Evolutionary conservation across 306 rosid genomes (phyloP), one percentile per base, ranked within the genome.

Genomic region (Fragaria nilgerrensis): DNA sequence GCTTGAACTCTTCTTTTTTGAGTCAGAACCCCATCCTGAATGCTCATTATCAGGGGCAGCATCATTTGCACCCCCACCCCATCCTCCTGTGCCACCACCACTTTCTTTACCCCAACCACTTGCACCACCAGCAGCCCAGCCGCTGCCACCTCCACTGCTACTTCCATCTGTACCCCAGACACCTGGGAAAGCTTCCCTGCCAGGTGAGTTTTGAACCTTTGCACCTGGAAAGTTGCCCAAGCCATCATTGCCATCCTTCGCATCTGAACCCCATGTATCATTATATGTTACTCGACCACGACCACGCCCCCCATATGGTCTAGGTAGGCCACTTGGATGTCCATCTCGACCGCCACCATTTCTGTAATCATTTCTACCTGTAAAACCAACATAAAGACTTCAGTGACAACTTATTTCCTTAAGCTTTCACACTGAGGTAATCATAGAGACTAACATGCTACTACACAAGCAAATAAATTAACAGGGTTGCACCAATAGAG

Each of bases 251-350:
- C 88, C 84, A 63, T 87, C 98, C 84, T 87, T 90, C 55, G 84
- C 29, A 74, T 41, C 86, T n/a, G 94, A 85, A 84, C 90, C 89
- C 98, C 96, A 90, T 75, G 84, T 80, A 36, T 78, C 77, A 39
- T 83, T 80, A 77, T 74, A 84, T 15, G 95, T 83, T 75, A 96
- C 98, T 72, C 96, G 89, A 22, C 96, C 97, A 52, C 91, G 92
- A 4, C 93, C 93, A 23, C 76, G 76, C 0, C 86, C 83, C 22
- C 96, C 90, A 36, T 87, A 83, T 34, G 99, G 97, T 75, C 94
- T 92, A 64, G 99, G 99, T 56, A 87, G 81, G 77, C 99, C 97
- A 72, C 99, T 95, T 14, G 98, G 97, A 83, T 90, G 97, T 66
- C 84, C 96, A 75, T 87, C 91, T 13, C 84, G 87, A 81, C 88